These are phyloP conservation scores for Tulasnella sp. DNA, from an alignment of 768 basidiomycete species.

Conservation along the genomic window DNA sequence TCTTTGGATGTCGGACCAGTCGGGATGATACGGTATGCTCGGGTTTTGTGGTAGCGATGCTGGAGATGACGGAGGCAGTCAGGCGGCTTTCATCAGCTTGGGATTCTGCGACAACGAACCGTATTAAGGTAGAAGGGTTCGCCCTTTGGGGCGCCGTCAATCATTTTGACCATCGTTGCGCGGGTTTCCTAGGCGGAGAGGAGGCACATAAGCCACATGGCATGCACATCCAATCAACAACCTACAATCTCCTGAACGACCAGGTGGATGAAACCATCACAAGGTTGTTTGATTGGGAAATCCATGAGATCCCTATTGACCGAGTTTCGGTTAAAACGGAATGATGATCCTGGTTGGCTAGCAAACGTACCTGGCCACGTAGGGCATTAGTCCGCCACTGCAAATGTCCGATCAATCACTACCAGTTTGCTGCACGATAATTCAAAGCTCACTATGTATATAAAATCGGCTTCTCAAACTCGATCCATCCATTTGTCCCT, in stretches of 20 bases:
- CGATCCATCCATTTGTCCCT: conserved; percentile 59
- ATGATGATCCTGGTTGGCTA: conserved; percentile 11
- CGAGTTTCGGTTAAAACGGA: conserved; percentile 13
- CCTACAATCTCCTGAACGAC: conserved; percentile 60
- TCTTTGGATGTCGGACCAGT: conserved; percentile 44
- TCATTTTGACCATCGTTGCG: conserved; percentile 47
- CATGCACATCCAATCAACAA: conserved; percentile 27
- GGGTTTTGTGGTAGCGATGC: conserved; percentile 69
- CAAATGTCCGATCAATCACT: not conserved
- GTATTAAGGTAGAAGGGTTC: conserved; percentile 56
- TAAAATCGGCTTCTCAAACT: conserved; percentile 60
- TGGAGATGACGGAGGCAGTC: conserved; percentile 35
- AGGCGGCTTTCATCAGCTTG: not conserved
- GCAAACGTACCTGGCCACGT: conserved; percentile 53
- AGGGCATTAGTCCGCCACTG: conserved; percentile 71
- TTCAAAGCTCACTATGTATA: conserved; percentile 48
- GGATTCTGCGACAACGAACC: conserved; percentile 40
- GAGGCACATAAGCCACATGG: not conserved
- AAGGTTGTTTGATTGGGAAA: conserved; percentile 74
- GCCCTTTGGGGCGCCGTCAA: conserved; percentile 62
- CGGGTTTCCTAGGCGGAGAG: conserved; percentile 43
- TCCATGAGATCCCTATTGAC: conserved; percentile 64
- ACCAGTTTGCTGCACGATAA: not conserved
- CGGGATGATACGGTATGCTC: conserved; percentile 69
- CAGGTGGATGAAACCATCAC: conserved; percentile 75